A percentile compares a stretch with the other conserved stretches of the same genome.
Conservation (phyloP, 2,329 filamentous ascomycete genomes). For the Pseudogymnoascus sp. region DNA sequence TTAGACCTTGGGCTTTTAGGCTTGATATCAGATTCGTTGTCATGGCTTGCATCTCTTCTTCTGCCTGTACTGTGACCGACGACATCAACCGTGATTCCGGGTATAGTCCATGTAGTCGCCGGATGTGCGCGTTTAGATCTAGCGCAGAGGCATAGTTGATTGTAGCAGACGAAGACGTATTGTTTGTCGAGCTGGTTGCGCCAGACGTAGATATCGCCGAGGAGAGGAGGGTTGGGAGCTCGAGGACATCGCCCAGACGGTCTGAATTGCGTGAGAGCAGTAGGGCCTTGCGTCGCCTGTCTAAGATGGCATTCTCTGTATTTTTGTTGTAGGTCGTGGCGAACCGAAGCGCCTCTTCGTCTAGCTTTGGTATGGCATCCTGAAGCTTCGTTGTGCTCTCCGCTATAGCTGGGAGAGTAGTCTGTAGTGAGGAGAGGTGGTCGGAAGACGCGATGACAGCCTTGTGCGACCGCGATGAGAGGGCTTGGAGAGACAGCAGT, state of each 20-base stretch:
- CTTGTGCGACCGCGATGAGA: slow-evolving; percentile 84
- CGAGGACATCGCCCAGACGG: slow-evolving; percentile 80
- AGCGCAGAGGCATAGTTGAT: slow-evolving; percentile 82
- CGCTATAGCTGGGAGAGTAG: slow-evolving; percentile 63
- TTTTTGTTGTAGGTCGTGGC: slow-evolving; percentile 73
- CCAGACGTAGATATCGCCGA: slow-evolving; percentile 57
- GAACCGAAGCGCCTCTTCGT: slow-evolving; percentile 70
- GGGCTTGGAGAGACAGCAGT: slow-evolving; percentile 71
- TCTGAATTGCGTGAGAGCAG: slow-evolving; percentile 81
- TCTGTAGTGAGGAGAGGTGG: slow-evolving; percentile 63
- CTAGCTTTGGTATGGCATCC: slow-evolving; percentile 66
- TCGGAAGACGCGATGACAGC: slow-evolving; percentile 72
- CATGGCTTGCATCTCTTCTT: slow-evolving; percentile 81
- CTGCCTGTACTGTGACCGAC: slow-evolving; percentile 67
- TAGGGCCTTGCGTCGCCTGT: slow-evolving; percentile 68
- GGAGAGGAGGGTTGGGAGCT: slow-evolving; percentile 76
- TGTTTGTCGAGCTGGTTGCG: slow-evolving; percentile 40
- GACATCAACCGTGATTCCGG: slow-evolving; percentile 67
- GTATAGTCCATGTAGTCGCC: slow-evolving; percentile 73
- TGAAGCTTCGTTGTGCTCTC: slow-evolving; percentile 58
- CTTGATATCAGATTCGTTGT: slow-evolving; percentile 72
- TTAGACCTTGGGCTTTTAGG: slow-evolving; percentile 68
- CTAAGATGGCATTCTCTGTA: slow-evolving; percentile 58
- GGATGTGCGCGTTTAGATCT: slow-evolving; percentile 89
- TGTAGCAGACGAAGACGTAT: slow-evolving; percentile 31